These are phyloP conservation scores for Vitis hybrid DNA, from an alignment of 177 flowering plant species.

Conservation along the genomic window DNA sequence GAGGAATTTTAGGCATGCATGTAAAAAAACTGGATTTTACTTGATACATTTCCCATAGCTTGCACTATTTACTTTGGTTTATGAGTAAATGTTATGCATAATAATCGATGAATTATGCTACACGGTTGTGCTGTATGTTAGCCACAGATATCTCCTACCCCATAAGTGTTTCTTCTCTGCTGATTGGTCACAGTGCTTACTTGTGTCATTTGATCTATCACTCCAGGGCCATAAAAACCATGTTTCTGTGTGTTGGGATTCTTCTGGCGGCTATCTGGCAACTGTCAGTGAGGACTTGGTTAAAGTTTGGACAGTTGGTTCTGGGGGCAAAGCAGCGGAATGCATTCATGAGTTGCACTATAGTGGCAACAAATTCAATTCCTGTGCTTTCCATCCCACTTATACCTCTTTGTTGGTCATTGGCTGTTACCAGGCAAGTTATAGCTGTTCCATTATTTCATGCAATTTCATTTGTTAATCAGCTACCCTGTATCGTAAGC, in stretches of 20 bases:
- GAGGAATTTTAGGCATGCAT: too few relatives aligned
- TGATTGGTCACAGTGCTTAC: neutral
- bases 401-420: constrained; percentile 56
- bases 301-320: constrained; percentile 65
- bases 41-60: too few relatives aligned
- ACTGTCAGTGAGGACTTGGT: constrained; percentile 74
- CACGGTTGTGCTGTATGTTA: too few relatives aligned
- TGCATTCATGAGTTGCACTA: constrained; percentile 67
- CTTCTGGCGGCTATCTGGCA: constrained; percentile 70
- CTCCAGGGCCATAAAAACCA: constrained; percentile 62
- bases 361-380: constrained; percentile 54
- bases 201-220: neutral
- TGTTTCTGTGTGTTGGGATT: constrained; percentile 74
- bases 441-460: constrained; percentile 6
- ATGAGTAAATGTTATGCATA: too few relatives aligned
- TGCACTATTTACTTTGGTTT: too few relatives aligned
- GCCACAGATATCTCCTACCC: too few relatives aligned
- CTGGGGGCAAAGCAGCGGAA: constrained; percentile 53
- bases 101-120: too few relatives aligned
- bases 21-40: too few relatives aligned
- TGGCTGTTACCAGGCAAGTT: constrained; percentile 75
- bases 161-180: too few relatives aligned
- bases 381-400: constrained; percentile 75
- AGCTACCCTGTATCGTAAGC: too few relatives aligned
- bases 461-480: neutral